Conservation (phyloP, 148 eudicot species). For the Chenopodium album region DNA sequence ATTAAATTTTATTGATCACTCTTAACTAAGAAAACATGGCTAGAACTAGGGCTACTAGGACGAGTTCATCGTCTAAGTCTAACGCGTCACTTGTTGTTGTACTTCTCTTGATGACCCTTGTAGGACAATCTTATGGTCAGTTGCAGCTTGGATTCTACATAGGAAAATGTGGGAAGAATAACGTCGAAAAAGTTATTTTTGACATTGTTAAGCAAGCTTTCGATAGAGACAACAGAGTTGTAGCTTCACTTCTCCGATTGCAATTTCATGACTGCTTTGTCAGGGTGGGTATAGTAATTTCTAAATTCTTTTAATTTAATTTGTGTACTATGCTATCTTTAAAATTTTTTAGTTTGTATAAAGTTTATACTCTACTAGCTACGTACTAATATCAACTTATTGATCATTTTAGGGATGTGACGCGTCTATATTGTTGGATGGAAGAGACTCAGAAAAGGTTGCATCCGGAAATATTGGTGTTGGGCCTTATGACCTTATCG, state of each 20-base stretch:
- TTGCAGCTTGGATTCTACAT: conserved; percentile 17
- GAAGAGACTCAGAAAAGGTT: conserved; percentile 18
- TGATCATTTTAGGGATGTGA: conserved; percentile 22
- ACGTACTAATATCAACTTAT: too few species aligned
- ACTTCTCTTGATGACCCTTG: conserved; percentile 18
- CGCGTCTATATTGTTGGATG: conserved; percentile 27
- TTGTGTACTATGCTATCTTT: too few species aligned
- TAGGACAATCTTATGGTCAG: conserved; percentile 24
- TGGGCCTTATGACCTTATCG: conserved; percentile 22
- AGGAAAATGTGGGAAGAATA: conserved; percentile 8
- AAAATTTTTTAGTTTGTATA: too few species aligned
- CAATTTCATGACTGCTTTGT: conserved; percentile 30
- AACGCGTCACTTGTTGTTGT: conserved; percentile 12
- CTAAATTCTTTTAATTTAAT: too few species aligned
- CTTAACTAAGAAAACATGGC: conserved; percentile 18
- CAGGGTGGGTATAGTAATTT: background rate
- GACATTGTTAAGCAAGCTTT: conserved; percentile 2
- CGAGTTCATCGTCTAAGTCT: conserved; percentile 8
- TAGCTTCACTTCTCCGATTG: conserved; percentile 25
- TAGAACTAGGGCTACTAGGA: background rate
- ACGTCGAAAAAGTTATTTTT: conserved; percentile 21
- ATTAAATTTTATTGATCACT: too few species aligned
- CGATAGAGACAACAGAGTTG: background rate
- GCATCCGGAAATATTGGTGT: conserved; percentile 21
- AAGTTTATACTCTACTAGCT: too few species aligned